These are phyloP conservation scores for Glutinoglossum americanum DNA, from an alignment of 495 filamentous ascomycete species.

Conservation along the genomic window DNA sequence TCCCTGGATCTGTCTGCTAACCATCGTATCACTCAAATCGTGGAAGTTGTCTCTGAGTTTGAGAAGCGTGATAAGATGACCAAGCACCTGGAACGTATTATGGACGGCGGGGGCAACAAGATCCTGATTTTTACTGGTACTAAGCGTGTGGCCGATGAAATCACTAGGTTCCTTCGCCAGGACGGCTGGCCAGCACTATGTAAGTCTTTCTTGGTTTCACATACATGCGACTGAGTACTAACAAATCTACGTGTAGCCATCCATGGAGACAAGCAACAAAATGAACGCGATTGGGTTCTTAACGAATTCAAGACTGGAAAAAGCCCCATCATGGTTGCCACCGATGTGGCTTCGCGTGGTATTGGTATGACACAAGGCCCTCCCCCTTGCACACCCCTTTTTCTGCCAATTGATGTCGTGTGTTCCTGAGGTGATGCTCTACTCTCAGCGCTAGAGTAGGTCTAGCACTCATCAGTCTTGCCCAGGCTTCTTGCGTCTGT, in stretches of 20 bases:
- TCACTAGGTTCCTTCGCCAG: slow-evolving; percentile 94
- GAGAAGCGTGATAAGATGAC: slow-evolving; percentile 96
- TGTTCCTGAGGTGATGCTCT: slow-evolving; percentile 55
- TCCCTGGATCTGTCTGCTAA: slow-evolving; percentile 94
- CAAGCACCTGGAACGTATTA: slow-evolving; percentile 95
- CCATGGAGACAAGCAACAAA: slow-evolving; percentile 98
- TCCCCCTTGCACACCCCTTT: slow-evolving; percentile 19
- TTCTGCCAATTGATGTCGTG: slow-evolving; percentile 14
- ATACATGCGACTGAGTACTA: not conserved
- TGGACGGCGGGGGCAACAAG: slow-evolving; percentile 81
- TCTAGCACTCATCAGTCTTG: slow-evolving; percentile 52
- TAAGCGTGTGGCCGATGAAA: slow-evolving; percentile 95
- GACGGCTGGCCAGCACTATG: slow-evolving; percentile 97
- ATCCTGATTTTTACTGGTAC: slow-evolving; percentile 90
- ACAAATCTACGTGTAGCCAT: slow-evolving; percentile 49
- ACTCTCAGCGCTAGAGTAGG: slow-evolving; percentile 34
- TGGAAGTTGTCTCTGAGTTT: slow-evolving; percentile 85
- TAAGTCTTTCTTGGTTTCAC: slow-evolving; percentile 25
- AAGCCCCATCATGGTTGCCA: slow-evolving; percentile 93
- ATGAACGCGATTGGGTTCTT: slow-evolving; percentile 98
- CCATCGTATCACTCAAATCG: slow-evolving; percentile 92
- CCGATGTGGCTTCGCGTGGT: slow-evolving; percentile 95
- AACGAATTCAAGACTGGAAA: slow-evolving; percentile 98
- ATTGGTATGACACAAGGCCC: slow-evolving; percentile 76
- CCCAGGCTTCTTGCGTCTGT: slow-evolving; percentile 65